Conservation (phyloP, 768 basidiomycete species). For the Ramaria rubella region DNA sequence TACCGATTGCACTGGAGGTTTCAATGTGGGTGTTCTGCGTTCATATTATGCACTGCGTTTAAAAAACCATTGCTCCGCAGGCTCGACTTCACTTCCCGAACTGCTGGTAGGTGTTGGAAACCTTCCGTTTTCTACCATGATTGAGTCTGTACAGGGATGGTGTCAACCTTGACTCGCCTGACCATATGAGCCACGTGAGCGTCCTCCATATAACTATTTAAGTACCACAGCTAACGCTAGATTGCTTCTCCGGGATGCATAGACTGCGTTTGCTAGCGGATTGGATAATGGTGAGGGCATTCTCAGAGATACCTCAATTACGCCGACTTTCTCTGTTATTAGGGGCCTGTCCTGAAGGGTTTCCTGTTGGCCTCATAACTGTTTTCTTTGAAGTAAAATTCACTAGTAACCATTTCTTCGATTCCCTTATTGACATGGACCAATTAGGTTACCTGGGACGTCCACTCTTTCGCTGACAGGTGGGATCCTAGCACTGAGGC, state of each 20-base stretch:
- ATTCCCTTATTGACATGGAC: slow-evolving; percentile 5
- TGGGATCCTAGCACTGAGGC: slow-evolving; percentile 7
- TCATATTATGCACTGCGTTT: background rate
- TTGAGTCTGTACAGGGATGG: background rate
- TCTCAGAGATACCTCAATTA: background rate
- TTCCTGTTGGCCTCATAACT: slow-evolving; percentile 10
- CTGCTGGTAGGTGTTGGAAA: slow-evolving; percentile 10
- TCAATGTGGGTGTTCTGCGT: slow-evolving; percentile 27
- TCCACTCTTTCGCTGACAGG: slow-evolving; percentile 5
- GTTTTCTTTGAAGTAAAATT: background rate
- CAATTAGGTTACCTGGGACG: slow-evolving; percentile 15
- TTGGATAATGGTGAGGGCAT: background rate
- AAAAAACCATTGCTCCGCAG: no score
- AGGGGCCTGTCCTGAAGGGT: slow-evolving; percentile 6
- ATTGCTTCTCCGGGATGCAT: background rate
- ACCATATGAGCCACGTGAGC: slow-evolving; percentile 47
- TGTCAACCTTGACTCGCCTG: slow-evolving; percentile 38
- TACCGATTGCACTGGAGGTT: slow-evolving; percentile 36
- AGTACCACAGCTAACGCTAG: background rate
- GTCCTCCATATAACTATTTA: no score
- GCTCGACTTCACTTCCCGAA: background rate
- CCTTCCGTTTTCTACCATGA: background rate
- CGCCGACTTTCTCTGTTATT: slow-evolving; percentile 11
- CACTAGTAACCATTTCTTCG: background rate
- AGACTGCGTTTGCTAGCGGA: background rate